Conservation (phyloP, 2,329 filamentous ascomycete species). For the Pseudopyrenochaeta lycopersici region DNA sequence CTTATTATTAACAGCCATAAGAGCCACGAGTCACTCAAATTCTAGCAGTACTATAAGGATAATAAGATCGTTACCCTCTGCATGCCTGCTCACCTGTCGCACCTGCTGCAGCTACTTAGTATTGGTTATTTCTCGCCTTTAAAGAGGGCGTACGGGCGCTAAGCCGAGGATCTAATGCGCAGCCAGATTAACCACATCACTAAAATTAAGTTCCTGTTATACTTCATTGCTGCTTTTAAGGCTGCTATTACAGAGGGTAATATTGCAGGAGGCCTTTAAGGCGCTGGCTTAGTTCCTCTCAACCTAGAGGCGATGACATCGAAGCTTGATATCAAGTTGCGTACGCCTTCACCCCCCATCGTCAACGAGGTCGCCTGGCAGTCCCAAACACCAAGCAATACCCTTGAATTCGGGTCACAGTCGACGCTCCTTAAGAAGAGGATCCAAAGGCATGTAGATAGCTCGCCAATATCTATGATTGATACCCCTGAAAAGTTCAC, state of each 20-base stretch:
- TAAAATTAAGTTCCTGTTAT: slow-evolving; percentile 5
- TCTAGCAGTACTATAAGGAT: slow-evolving; percentile 43
- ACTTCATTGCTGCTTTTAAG: slow-evolving; percentile 9
- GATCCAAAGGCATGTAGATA: slow-evolving; percentile 4
- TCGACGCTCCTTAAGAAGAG: slow-evolving; percentile 9
- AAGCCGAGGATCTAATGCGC: slow-evolving; percentile 36
- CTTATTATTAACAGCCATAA: slow-evolving; percentile 2
- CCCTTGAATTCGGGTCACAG: slow-evolving; percentile 8
- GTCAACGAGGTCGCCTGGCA: slow-evolving; percentile 1
- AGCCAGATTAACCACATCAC: slow-evolving; percentile 35
- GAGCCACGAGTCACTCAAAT: slow-evolving; percentile 3
- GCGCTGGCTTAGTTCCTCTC: slow-evolving; percentile 41
- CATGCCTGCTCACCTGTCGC: slow-evolving; percentile 42
- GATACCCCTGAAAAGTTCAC: slow-evolving; percentile 7
- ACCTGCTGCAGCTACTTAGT: slow-evolving; percentile 51
- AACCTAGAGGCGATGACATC: slow-evolving; percentile 38
- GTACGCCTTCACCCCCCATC: not conserved
- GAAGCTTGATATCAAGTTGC: slow-evolving; percentile 31
- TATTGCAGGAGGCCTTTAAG: slow-evolving; percentile 31
- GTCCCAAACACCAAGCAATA: slow-evolving; percentile 11
- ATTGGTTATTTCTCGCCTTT: slow-evolving; percentile 45
- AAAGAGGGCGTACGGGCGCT: slow-evolving; percentile 39
- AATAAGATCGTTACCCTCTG: slow-evolving; percentile 23
- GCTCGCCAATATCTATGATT: slow-evolving; percentile 9
- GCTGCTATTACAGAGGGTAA: slow-evolving; percentile 31